Evolutionary conservation across 768 basidiomycete species (phyloP), one percentile per base, ranked within the genome.

Genomic region (Daedaleopsis nitida): DNA sequence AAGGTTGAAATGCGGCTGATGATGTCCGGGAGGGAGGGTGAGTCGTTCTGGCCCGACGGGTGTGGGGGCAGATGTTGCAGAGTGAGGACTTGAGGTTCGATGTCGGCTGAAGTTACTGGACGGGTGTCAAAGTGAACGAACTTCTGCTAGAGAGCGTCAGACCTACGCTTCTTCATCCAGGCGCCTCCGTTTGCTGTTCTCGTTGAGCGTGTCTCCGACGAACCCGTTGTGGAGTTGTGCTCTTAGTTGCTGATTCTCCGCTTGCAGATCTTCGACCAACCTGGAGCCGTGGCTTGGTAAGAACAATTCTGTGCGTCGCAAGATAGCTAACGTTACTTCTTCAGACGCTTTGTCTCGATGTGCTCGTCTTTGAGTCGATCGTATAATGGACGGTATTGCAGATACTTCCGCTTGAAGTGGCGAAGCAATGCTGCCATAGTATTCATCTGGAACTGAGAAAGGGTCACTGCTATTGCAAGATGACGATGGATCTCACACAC

Each of bases 371-470:
- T 85, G 10, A 86, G 69, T 12, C 81, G 80, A 23, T 87, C 84
- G 17, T 87, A 75, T 12, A 83, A 62, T 5, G 70, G 72, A 9
- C 83, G 79, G 54, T 84, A 83, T 66, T 89, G 86, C 35, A 82
- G 72, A 64, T 82, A 81, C 63, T 85, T 83, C 12, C 75, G 69
- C 64, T 83, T 86, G 68, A 87, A 88, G 63, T 83, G 82, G 47
- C 84, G 81, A 45, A 91, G 81, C 62, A 91, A 84, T 34, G 82
- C 78, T 5, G 86, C 85, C 74, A 93, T 82, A 12, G 84, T 83
- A 65, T 91, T 88, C 74, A 89, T 85, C 73, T 94, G 92, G 67
- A 92, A 92, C 91, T 93, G 65, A 38, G 21, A 61, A n/a, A 55
- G n/a, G 48, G 42, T 27, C 3, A 48, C 44, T 32, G 21, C 38